Percentiles rank a stretch among this genome's conserved stretches.
Evolutionary conservation across 192 early-diverging fungal genomes (phyloP).

Genomic region (Radiomyces spectabilis): DNA sequence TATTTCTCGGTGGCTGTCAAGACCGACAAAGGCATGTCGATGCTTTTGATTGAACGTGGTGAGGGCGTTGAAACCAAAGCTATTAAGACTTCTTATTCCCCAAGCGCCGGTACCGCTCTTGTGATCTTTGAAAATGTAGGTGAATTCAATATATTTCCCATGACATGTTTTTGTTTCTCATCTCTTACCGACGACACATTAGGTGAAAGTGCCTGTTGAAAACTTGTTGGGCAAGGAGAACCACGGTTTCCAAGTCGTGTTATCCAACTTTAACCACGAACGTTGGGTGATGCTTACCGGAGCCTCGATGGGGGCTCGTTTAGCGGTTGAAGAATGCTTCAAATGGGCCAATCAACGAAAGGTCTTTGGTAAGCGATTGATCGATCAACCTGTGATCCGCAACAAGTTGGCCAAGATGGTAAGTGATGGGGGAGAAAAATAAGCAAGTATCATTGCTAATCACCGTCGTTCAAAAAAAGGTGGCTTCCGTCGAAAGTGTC

Average conservation of each 20-base stretch:
- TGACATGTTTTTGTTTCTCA: neutral
- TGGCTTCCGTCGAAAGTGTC: conserved; percentile 40
- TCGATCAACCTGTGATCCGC: conserved; percentile 65
- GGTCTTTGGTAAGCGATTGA: conserved; percentile 59
- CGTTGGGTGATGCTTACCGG: conserved; percentile 42
- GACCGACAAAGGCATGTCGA: conserved; percentile 46
- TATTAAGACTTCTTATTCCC: conserved; percentile 62
- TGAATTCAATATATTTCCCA: neutral
- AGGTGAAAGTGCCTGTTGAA: conserved; percentile 63
- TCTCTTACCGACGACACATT: neutral
- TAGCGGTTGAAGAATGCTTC: conserved; percentile 52
- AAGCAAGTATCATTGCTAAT: too few relatives aligned
- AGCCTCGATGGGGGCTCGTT: conserved; percentile 25
- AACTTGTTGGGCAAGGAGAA: conserved; percentile 60
- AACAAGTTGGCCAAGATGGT: conserved; percentile 59
- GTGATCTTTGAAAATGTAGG: conserved; percentile 54
- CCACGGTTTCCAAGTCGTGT: conserved; percentile 53
- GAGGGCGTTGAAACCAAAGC: conserved; percentile 54
- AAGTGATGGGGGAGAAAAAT: neutral
- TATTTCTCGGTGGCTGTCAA: conserved; percentile 24
- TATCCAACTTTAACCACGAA: conserved; percentile 65
- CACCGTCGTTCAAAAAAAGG: too few relatives aligned
- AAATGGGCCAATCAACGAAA: conserved; percentile 68
- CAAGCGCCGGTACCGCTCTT: conserved; percentile 59
- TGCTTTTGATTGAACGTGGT: conserved; percentile 58